Evolutionary conservation across 129 eudicot species (phyloP), one percentile per base, ranked within the genome.

Genomic region (Saussurea involucrata): DNA sequence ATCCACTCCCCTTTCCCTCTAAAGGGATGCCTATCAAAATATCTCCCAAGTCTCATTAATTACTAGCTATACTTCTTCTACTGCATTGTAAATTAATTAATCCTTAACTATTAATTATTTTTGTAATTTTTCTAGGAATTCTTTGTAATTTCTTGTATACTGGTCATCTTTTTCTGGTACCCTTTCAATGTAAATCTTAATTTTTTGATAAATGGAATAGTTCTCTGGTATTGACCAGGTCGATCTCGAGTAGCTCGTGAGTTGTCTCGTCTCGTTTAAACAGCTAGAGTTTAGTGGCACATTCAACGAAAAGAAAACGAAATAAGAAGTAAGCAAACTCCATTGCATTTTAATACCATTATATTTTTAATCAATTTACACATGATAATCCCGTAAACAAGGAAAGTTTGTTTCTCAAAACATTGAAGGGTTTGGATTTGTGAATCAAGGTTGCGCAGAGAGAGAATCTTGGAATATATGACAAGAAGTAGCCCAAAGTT

Each of bases 1-100:
- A 90, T 76, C 98, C 98, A 25, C 89, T 93, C 44, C 98, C 97
- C 1, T 76, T 83, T 18, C 97, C 98, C 53, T 88, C 92, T 36
- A 83, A 78, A 75, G 97, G 98, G 58, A 87, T 91, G 92, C 97
- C 97, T n/a, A 81, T 93, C 6, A 88, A 66, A 29, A 81, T 92
- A n/a, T 83, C 86, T 72, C 87, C 89, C 40, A 90, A 83, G 71
- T 72, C 40, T n/a, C n/a, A n/a, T n/a, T n/a, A n/a, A 24, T 29
- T 20, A 65, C 24, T 70, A 40, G 37, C 12, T 66, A 65, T 17
- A 37, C 12, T 37, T 46, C 7, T 17, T 53, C 61, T 53, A 4
- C 61, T 0, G 0, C 1, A 0, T 49, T 49, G 60, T 49, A 49
- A 27, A 17, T n/a, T n/a, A n/a, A n/a, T n/a, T 49, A 49, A 49